Percentiles rank a stretch among this genome's conserved stretches.
Conservation (phyloP, 2,329 filamentous ascomycete genomes). For the Mollisiaceae sp. region DNA sequence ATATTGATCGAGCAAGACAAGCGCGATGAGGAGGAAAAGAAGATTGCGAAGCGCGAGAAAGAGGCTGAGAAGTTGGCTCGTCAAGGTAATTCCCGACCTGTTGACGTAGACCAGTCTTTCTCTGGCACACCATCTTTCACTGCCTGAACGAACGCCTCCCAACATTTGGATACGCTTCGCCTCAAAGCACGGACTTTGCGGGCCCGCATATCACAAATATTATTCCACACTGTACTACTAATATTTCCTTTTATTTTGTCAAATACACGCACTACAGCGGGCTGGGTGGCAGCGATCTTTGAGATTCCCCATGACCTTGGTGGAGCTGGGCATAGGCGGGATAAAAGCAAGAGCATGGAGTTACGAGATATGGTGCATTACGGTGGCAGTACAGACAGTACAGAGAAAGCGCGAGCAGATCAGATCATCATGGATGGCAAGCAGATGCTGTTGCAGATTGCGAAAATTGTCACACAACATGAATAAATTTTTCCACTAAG, state of each 20-base stretch:
- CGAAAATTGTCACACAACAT: neutral
- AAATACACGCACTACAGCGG: neutral
- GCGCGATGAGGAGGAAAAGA: slow-evolving; percentile 26
- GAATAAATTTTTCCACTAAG: neutral
- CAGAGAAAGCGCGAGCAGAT: neutral
- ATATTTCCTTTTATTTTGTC: neutral
- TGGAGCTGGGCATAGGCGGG: neutral
- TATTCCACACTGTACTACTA: slow-evolving; percentile 9
- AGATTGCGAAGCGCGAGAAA: slow-evolving; percentile 18
- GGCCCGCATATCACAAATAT: neutral
- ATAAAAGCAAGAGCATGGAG: slow-evolving; percentile 8
- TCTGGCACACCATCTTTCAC: neutral
- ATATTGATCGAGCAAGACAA: slow-evolving; percentile 23
- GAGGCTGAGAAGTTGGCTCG: slow-evolving; percentile 14
- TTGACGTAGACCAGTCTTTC: slow-evolving; percentile 8
- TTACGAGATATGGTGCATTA: slow-evolving; percentile 8
- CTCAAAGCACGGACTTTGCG: neutral
- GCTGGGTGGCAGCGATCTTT: neutral
- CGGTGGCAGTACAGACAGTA: neutral
- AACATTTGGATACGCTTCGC: neutral
- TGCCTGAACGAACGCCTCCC: neutral
- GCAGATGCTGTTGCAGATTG: slow-evolving; percentile 2
- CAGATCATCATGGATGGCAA: neutral
- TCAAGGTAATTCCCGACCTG: neutral
- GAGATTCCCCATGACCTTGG: neutral